These are phyloP conservation scores for Teratosphaeria gauchensis DNA, from an alignment of 2,329 filamentous ascomycete species.

Conservation along the genomic window DNA sequence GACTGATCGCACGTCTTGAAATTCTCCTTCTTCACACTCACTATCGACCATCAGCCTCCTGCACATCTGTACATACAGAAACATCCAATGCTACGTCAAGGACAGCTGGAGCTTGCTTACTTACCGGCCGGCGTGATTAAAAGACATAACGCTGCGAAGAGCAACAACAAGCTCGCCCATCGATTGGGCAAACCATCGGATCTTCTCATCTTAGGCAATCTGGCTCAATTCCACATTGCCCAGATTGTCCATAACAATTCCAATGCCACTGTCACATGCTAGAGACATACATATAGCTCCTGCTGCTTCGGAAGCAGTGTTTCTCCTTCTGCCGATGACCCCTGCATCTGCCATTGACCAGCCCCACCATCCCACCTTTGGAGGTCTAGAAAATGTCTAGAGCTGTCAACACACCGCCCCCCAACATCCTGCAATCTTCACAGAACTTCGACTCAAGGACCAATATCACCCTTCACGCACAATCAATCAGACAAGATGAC, in stretches of 20 bases:
- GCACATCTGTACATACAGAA: background rate
- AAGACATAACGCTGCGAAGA: conserved; percentile 50
- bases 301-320: background rate
- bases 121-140: conserved; percentile 57
- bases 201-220: conserved; percentile 8
- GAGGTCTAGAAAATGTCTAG: background rate
- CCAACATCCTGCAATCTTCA: conserved; percentile 30
- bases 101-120: conserved; percentile 15
- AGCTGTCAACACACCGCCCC: conserved; percentile 14
- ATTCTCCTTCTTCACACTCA: conserved; percentile 83
- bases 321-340: background rate
- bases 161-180: conserved; percentile 56
- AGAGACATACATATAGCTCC: background rate
- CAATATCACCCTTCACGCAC: conserved; percentile 31
- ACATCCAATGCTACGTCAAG: background rate
- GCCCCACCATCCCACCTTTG: background rate
- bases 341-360: background rate
- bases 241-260: background rate
- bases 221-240: background rate
- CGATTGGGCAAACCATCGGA: conserved; percentile 37
- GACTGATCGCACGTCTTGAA: conserved; percentile 96
- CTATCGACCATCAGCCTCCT: conserved; percentile 35
- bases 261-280: background rate
- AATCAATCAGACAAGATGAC: conserved; percentile 38
- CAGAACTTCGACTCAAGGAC: conserved; percentile 40